A percentile compares a stretch with the other conserved stretches of the same genome.
Conservation (phyloP, 1,284 basidiomycete genomes). For the Cryptococcus sp. region DNA sequence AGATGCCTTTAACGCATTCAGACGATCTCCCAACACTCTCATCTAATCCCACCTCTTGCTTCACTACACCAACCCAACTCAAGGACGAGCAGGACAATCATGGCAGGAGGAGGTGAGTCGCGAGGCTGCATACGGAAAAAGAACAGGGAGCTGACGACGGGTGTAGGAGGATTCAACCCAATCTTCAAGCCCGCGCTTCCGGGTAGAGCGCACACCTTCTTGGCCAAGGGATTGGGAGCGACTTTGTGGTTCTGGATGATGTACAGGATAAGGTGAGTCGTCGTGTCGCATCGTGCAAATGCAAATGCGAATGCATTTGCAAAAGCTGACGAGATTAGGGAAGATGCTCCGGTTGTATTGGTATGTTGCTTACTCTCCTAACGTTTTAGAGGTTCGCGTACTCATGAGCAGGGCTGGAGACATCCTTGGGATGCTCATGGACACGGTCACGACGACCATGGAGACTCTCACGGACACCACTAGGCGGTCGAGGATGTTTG, state of each 20-base stretch:
- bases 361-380: conserved; percentile 32
- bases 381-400: conserved; percentile 7
- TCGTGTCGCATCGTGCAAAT: background rate
- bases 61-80: background rate
- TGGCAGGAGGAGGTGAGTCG: conserved; percentile 7
- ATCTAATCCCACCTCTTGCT: background rate
- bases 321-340: conserved; percentile 26
- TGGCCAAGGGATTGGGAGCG: conserved; percentile 78
- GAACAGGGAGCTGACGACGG: background rate
- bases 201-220: conserved; percentile 65
- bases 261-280: conserved; percentile 75
- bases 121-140: background rate
- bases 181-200: conserved; percentile 83
- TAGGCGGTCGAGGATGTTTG: conserved; percentile 8
- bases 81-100: background rate
- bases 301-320: too few relatives aligned
- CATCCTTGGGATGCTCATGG: conserved; percentile 53
- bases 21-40: background rate
- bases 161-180: conserved; percentile 26
- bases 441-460: conserved; percentile 30
- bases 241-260: conserved; percentile 99
- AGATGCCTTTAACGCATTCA: conserved; percentile 21
- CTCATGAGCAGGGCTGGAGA: conserved; percentile 45
- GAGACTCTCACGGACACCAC: conserved; percentile 28
- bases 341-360: conserved; percentile 51